Base-by-base conservation (phyloP, 2,329 filamentous ascomycete species). In the Alternaria arborescens region DNA sequence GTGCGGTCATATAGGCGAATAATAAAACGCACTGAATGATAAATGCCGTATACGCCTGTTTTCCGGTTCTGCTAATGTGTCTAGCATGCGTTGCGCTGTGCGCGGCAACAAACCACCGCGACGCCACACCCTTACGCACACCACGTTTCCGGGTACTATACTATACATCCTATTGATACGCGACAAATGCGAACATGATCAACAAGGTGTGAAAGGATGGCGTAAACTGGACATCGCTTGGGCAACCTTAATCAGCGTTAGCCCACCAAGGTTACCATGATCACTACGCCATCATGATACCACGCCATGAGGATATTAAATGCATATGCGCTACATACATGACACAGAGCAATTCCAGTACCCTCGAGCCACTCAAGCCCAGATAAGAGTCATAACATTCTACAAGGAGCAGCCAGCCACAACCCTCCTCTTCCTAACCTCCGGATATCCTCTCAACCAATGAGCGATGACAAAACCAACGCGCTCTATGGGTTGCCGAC, bases 91-190 rank as follows among this genome's bases (percentile, higher is more conserved):
- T 58, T 53, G 46, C 32, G 20, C 20, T 36, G 28, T 52, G 48
- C 36, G 24, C 30, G 52, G 54, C 41, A 62, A 47, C 62, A 61
- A 67, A 69, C 62, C 66, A 62, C 51, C 24, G 41, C 46, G 34
- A 55, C 59, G 63, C 67, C 59, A 63, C 66, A 52, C 14, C 40
- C 26, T 34, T 50, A n/a, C 12, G 12, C 6, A 20, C 20, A 42
- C 40, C 20, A 14, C 30, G n/a, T 26, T 38, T 50, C 46, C 46
- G 24, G n/a, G 8, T 8, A 50, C 30, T 36, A 36, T 14, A 50
- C 20, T 36, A 36, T 20, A 22, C 36, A 32, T 16, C 30, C 34
- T 16, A 36, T 16, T 11, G 32, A 30, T 50, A 18, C 30, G 46
- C 46, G 26, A 24, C 51, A 34, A 36, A 47, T 55, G 41, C 52